These are phyloP conservation scores for Picochlorum sp. DNA, from an alignment of 139 green algal species.

Conservation along the genomic window DNA sequence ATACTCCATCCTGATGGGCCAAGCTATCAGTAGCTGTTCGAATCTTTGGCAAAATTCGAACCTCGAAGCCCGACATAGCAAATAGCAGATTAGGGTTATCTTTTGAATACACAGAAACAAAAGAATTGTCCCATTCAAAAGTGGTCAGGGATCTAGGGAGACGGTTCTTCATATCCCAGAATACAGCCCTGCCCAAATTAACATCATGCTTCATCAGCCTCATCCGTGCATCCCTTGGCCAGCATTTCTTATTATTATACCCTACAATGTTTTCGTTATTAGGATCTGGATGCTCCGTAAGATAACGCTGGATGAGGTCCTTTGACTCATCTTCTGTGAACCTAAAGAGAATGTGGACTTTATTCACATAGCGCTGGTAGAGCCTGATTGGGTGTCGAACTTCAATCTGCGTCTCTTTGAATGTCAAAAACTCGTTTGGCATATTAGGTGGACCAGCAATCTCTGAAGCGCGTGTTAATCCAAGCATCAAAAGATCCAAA, in stretches of 20 bases:
- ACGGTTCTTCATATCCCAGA: conserved; percentile 93
- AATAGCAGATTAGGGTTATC: conserved; percentile 99
- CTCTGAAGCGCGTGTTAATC: conserved; percentile 90
- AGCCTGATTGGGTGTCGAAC: conserved; percentile 92
- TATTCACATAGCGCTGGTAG: conserved; percentile 92
- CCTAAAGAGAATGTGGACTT: conserved; percentile 75
- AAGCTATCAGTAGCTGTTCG: conserved; percentile 83
- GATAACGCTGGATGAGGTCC: conserved; percentile 92
- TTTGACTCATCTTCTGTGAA: conserved; percentile 92
- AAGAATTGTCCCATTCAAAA: conserved; percentile 95
- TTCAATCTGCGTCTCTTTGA: conserved; percentile 79
- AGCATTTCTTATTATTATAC: conserved; percentile 99
- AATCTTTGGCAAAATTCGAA: conserved; percentile 93
- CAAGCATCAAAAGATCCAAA: conserved; percentile 94
- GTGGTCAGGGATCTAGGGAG: conserved; percentile 87
- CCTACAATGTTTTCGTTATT: conserved; percentile 99
- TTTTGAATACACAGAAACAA: conserved; percentile 88
- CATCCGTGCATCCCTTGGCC: conserved; percentile 97
- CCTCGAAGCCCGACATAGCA: conserved; percentile 96
- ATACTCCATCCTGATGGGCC: conserved; percentile 93
- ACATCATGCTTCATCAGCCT: conserved; percentile 99
- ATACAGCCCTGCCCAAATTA: conserved; percentile 94
- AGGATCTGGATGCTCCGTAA: conserved; percentile 98
- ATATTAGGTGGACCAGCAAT: conserved; percentile 84
- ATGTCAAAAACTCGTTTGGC: conserved; percentile 97